Base-by-base conservation (phyloP, 768 basidiomycete species). In the Cystobasidium ongulense region DNA sequence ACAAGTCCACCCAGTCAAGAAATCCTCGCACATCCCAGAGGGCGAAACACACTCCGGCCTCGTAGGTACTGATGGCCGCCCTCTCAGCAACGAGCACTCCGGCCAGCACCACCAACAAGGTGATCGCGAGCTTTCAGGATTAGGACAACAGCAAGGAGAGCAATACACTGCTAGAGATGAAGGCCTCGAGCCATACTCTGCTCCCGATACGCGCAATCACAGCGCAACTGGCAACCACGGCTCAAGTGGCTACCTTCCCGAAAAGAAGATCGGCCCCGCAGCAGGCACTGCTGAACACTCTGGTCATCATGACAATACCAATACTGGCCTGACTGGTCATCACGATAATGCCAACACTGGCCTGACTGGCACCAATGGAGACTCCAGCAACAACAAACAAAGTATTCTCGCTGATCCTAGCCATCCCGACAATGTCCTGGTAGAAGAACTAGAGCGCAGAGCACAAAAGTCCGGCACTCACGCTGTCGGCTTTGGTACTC, bases 241-340 rank as follows among this genome's bases (percentile, higher is more conserved):
- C 17, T 59, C 57, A 59, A 59, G 57, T 23, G 57, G 57, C 8
- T 59, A 59, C 33, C 57, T 59, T 31, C 57, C 57, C 57, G 57
- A 59, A 11, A 59, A 59, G 57, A 59, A 59, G 57, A 59, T 59
- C 33, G 57, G 57, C 25, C 57, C 57, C 57, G 57, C 46, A 50
- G 46, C 10, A 50, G 46, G 46, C 39, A 18, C 39, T 41, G 18
- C 7, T 50, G 57, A 5, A 13, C 13, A n/a, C n/a, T 13, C 43
- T n/a, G 43, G 43, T n/a, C n/a, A 46, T n/a, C 43, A n/a, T 29
- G 57, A 4, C 25, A 35, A 7, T 35, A 59, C 25, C 21, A 35
- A 10, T 21, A 59, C 25, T 59, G 57, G 57, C 7, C n/a, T 7
- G 21, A 7, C 53, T 27, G 25, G 25, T 21, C 33, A 59, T 8